Evolutionary conservation across 2,329 filamentous ascomycete species (phyloP), one percentile per base, ranked within the genome.

Genomic region (Cladobotryum mycophilum): DNA sequence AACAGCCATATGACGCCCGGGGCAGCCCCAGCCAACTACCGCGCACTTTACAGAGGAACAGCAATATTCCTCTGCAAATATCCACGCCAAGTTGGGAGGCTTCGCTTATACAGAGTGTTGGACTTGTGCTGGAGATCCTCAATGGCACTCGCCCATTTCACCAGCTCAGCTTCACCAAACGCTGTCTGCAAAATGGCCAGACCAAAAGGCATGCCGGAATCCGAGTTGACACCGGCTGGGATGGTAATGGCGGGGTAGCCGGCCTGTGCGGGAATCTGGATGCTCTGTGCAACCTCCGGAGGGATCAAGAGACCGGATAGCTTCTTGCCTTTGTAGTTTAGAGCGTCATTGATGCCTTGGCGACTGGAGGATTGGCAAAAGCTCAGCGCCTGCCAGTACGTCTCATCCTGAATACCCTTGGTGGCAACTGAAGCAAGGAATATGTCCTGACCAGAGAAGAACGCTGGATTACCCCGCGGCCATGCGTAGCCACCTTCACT

Each of bases 211-310:
- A 85, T 82, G 6, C 80, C 79, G 2, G 67, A 70, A 3, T 74
- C 76, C 12, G 63, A 67, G 56, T 78, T 72, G 5, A 81, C 69
- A 1, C 82, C 82, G 0, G 76, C 82, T 0, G 86, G 86, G 1
- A 90, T 62, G 0, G 85, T 88, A 46, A 89, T 73, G 61, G 87
- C 76, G 0, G 86, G 86, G 61, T 89, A 90, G 0, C 86, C 85
- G 5, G 86, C 87, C 67, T 89, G 85, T 0, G 87, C 86, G 0
- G 85, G 82, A 53, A 88, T 79, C 66, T 88, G 81, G 55, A 81
- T 81, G 4, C 79, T 79, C 63, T 87, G 83, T 0, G 77, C 85
- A 3, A 85, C 82, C 60, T 86, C 81, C 0, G 84, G 74, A 5
- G 86, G 86, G 0, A 88, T 82, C 1, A 91, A 71, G 2, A 90